Evolutionary conservation across 768 basidiomycete genomes (phyloP).

Genomic region (Xerocomellus intermedius): DNA sequence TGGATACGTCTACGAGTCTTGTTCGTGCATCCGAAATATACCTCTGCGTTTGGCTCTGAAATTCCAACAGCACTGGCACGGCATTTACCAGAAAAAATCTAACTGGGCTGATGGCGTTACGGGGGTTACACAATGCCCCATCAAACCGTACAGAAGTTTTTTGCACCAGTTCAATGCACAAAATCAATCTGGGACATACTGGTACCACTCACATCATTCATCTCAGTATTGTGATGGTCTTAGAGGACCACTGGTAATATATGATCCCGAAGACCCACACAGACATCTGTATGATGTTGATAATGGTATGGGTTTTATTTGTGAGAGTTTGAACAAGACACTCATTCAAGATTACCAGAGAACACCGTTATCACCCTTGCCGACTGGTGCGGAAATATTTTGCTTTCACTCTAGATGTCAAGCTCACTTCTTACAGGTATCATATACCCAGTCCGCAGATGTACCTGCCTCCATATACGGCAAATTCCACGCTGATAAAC

Average conservation of each 20-base stretch:
- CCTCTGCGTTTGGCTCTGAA: neutral
- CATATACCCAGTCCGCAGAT: constrained; percentile 16
- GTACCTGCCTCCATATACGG: neutral
- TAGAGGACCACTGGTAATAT: constrained; percentile 36
- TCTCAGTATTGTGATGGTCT: constrained; percentile 40
- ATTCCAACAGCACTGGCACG: constrained; percentile 52
- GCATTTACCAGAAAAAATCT: constrained; percentile 42
- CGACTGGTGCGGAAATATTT: constrained; percentile 5
- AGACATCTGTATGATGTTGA: constrained; percentile 42
- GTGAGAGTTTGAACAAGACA: neutral
- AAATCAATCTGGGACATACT: constrained; percentile 28
- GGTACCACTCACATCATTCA: constrained; percentile 38
- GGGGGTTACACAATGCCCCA: constrained; percentile 38
- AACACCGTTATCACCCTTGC: constrained; percentile 45
- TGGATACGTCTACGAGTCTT: constrained; percentile 51
- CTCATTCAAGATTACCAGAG: constrained; percentile 20
- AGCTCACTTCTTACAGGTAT: constrained; percentile 12
- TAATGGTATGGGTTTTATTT: constrained; percentile 31
- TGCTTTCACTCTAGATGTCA: constrained; percentile 29
- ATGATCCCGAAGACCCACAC: constrained; percentile 43
- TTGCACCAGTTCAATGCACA: constrained; percentile 19
- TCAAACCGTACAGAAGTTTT: constrained; percentile 18
- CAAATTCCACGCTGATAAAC: constrained; percentile 39
- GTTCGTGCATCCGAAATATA: constrained; percentile 31
- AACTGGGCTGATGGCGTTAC: constrained; percentile 47